phyloP scores from a whole-genome alignment of 176 grass and related monocot genomes.

The Phragmites australis region DNA sequence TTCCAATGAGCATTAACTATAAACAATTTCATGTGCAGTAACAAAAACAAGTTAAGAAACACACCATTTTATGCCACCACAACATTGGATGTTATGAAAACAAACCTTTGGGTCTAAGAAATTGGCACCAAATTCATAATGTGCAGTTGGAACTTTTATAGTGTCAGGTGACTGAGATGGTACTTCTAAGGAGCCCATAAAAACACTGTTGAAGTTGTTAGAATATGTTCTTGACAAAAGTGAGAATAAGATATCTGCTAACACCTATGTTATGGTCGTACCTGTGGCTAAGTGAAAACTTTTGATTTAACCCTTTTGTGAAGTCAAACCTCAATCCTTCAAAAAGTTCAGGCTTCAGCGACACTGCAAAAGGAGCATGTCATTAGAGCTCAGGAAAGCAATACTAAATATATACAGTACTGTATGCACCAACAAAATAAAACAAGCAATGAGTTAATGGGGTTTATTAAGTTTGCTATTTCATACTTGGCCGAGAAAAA shows the following conservation, averaged over 20 bases:
- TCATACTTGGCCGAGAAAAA: background rate
- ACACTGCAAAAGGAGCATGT: constrained; percentile 69
- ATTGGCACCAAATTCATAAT: constrained; percentile 98
- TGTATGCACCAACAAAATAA: constrained; percentile 7
- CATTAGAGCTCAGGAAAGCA: constrained; percentile 34
- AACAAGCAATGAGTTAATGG: constrained; percentile 17
- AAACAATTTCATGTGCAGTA: constrained; percentile 32
- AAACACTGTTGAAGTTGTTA: constrained; percentile 60
- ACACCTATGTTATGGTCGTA: constrained; percentile 8
- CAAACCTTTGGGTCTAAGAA: constrained; percentile 96
- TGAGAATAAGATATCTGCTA: background rate
- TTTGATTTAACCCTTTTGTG: constrained; percentile 85
- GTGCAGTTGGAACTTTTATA: constrained; percentile 89
- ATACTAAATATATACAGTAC: constrained; percentile 7
- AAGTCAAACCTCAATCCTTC: constrained; percentile 98
- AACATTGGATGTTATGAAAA: constrained; percentile 14
- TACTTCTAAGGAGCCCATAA: constrained; percentile 92
- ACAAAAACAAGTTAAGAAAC: constrained; percentile 33
- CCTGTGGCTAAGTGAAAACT: constrained; percentile 94
- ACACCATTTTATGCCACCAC: constrained; percentile 1
- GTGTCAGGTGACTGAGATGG: constrained; percentile 71
- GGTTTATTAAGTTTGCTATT: background rate
- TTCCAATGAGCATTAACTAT: constrained; percentile 94
- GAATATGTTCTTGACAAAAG: constrained; percentile 23
- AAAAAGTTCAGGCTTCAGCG: constrained; percentile 92